Base-by-base conservation (phyloP, 768 basidiomycete species). In the Naganishia randhawae region DNA sequence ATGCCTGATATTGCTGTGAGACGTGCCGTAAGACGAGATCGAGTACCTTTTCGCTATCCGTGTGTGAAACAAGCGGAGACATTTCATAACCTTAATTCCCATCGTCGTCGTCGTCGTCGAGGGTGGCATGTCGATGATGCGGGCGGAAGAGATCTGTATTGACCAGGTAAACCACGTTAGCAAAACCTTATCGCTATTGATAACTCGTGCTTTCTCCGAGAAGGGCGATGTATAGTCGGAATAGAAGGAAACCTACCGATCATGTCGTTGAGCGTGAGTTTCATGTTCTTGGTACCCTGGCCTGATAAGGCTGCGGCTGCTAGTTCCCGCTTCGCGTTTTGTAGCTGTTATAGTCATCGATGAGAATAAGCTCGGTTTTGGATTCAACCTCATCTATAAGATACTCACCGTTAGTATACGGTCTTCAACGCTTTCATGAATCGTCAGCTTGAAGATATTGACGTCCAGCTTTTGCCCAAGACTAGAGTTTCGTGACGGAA, bases 401-500 rank as follows among this genome's bases (percentile, higher is more conserved):
- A 31, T 42, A 71, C 82, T 50, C 54, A 90, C 89, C 73, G 81
- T 82, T 37, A 94, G 81, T 70, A 95, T 92, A 53, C 93, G 87
- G 74, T 91, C 87, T 75, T 95, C 93, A 9, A 96, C 90, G 1
- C 91, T 92, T 31, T 86, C 83, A 48, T 88, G 86, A 65, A 97
- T 88, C 73, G 88, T 91, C 33, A 98, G 70, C 70, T 83, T 83
- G 76, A 75, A 81, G 55, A 83, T 94, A 74, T 89, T 86, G 45
- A 96, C 94, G 69, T 89, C 85, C 31, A 88, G 86, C 54, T 83
- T 89, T 81, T 98, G 94, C 9, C 95, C 93, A 67, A 90, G 87
- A 41, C 57, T 61, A 35, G 7, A 32, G 17, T n/a, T 6, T 41
- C 9, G 35, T 41, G 5, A 5, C 3, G 39, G 27, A 42, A 25